Base-by-base conservation (phyloP, 164 flowering plant genomes). In the Cinnamomum micranthum region DNA sequence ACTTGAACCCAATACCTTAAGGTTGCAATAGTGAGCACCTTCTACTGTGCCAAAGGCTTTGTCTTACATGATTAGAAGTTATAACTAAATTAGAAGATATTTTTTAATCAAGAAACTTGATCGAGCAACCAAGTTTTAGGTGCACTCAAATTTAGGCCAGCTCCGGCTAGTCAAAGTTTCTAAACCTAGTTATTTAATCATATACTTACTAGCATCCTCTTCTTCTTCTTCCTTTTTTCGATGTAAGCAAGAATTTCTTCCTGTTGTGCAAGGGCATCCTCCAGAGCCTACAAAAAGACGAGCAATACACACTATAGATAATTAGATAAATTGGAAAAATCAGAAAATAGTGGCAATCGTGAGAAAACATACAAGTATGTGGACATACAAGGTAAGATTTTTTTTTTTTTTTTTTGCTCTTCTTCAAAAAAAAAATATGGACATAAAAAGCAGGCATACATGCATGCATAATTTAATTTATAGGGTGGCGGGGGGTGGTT, bases 181-280 rank as follows among this genome's bases (percentile, higher is more conserved):
- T 67, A 3, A 67, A 15, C 13, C 60, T 14, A 15, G 60, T 14
- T 55, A 55, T 55, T 19, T 28, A 41, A 69, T 2, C 24, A 20
- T 19, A 2, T 59, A 67, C 81, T 24, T 77, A 87, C 86, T 79
- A 76, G 59, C 81, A 77, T 50, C 6, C 14, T 87, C 89, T 85
- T 90, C 85, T 85, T 93, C 84, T 89, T 94, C 88, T 88, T 91
- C 79, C 87, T 94, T 87, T 90, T 90, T 15, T 92, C 98, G 27
- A 94, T 24, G 78, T 85, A 90, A 27, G 87, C 91, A 25, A 86
- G 22, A 62, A 91, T 88, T 76, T 92, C 91, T 27, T 81, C 85
- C 74, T 92, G 94, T 74, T 69, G 73, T 2, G 50, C 77, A 62
- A 87, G 75, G n/a, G 90, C 73, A 7, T 87, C 91, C 69, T 92